Conservation (phyloP, 768 basidiomycete species). For the Boletus huronensis region DNA sequence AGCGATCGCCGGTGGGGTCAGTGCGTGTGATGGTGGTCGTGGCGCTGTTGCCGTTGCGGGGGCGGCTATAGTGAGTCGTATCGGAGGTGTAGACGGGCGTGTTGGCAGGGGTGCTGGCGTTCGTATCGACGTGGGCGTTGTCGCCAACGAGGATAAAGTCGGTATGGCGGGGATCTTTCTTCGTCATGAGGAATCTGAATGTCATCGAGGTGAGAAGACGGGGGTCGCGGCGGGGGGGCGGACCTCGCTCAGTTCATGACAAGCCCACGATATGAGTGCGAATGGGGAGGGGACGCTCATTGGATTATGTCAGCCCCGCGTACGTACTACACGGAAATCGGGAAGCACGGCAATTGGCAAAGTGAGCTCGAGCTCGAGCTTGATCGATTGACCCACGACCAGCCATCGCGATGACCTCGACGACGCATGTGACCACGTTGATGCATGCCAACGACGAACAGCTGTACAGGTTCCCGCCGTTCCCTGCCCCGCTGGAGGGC, state of each 20-base stretch:
- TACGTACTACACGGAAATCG: neutral
- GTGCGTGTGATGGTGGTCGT: constrained; percentile 26
- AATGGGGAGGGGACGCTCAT: neutral
- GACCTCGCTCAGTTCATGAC: neutral
- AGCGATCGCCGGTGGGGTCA: constrained; percentile 14
- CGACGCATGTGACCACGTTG: neutral
- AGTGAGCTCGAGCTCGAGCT: no score
- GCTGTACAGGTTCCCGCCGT: constrained; percentile 41
- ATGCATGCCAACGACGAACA: neutral
- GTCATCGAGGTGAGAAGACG: constrained; percentile 15
- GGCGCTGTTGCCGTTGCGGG: constrained; percentile 11
- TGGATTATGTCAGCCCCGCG: constrained; percentile 10
- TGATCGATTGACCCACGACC: neutral
- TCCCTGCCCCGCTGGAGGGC: constrained; percentile 41
- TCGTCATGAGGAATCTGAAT: constrained; percentile 16
- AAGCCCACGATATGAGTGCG: neutral
- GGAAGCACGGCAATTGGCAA: no score
- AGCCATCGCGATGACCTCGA: neutral
- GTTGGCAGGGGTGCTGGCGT: neutral
- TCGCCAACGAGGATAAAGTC: constrained; percentile 19
- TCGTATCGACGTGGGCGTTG: no score
- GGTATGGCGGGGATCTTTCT: constrained; percentile 25
- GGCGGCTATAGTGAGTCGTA: constrained; percentile 9
- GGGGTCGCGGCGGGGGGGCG: neutral
- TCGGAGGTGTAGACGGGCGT: constrained; percentile 15